A percentile compares a stretch with the other conserved stretches of the same genome.
Evolutionary conservation across 306 rosid species (phyloP).

Genomic region (Elaeagnus macrophylla): DNA sequence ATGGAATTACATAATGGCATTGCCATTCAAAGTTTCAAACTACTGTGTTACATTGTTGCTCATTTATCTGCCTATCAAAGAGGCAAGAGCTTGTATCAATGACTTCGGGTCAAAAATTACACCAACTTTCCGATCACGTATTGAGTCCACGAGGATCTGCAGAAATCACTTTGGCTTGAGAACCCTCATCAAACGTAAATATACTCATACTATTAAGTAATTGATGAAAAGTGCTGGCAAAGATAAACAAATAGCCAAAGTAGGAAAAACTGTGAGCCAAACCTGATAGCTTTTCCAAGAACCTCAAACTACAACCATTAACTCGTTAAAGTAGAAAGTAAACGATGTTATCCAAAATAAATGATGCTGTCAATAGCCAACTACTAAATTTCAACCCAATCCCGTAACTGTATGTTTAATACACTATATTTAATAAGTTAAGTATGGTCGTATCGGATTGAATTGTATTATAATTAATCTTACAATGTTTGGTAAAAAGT

Average conservation of each 20-base stretch:
- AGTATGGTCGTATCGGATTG: no score
- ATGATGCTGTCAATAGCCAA: no score
- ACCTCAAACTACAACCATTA: background rate
- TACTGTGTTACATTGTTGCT: slow-evolving; percentile 17
- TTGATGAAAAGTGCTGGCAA: no score
- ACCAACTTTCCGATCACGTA: slow-evolving; percentile 68
- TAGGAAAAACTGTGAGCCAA: no score
- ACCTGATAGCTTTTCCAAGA: background rate
- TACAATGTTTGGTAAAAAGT: no score
- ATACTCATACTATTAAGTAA: background rate
- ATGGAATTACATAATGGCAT: no score
- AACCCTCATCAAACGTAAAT: background rate
- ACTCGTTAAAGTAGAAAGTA: background rate
- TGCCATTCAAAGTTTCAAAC: no score
- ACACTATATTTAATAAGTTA: no score
- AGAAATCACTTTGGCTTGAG: slow-evolving; percentile 15
- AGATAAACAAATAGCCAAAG: no score
- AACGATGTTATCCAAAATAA: background rate
- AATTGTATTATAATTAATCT: no score
- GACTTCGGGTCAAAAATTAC: slow-evolving; percentile 62
- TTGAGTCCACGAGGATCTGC: slow-evolving; percentile 67
- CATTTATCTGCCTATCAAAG: slow-evolving; percentile 38
- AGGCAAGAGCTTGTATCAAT: slow-evolving; percentile 54
- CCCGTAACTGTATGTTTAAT: no score
- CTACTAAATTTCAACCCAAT: no score